Evolutionary conservation across 305 asterid genomes (phyloP).

Genomic region (Fraxinus nigra): DNA sequence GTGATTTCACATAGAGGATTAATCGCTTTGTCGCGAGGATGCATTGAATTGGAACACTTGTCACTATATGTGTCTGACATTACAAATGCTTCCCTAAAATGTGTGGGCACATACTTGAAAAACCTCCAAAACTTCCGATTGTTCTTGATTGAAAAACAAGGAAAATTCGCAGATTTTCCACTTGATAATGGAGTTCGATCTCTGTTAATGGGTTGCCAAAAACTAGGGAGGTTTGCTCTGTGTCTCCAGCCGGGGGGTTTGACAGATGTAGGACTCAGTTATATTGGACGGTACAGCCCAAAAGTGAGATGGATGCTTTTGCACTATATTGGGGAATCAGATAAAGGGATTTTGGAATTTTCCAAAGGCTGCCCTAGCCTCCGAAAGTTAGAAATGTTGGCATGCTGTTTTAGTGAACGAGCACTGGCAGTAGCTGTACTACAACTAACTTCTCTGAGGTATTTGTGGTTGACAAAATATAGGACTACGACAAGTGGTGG

Average conservation of each 20-base stretch:
- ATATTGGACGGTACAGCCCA: not conserved
- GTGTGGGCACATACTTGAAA: not conserved
- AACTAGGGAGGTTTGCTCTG: not conserved
- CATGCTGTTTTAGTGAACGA: not conserved
- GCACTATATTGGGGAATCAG: not conserved
- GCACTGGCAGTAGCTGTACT: not conserved
- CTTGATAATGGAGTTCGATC: constrained; percentile 3
- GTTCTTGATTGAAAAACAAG: not conserved
- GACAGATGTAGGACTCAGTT: not conserved
- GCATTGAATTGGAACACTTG: not conserved
- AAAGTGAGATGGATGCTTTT: constrained; percentile 1
- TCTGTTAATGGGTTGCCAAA: not conserved
- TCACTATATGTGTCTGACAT: not conserved
- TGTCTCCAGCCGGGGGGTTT: not conserved
- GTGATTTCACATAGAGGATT: not conserved
- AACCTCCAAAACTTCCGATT: not conserved
- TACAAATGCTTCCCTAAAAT: not conserved
- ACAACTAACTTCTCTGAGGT: constrained; percentile 1
- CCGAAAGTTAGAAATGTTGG: not conserved
- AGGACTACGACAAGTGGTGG: not conserved
- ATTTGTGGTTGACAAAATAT: constrained; percentile 2
- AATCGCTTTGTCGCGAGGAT: not conserved
- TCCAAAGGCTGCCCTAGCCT: not conserved
- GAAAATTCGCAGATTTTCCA: not conserved
- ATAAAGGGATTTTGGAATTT: not conserved